Conservation (phyloP, 1,284 basidiomycete species). For the Singerocomus inundabilis region DNA sequence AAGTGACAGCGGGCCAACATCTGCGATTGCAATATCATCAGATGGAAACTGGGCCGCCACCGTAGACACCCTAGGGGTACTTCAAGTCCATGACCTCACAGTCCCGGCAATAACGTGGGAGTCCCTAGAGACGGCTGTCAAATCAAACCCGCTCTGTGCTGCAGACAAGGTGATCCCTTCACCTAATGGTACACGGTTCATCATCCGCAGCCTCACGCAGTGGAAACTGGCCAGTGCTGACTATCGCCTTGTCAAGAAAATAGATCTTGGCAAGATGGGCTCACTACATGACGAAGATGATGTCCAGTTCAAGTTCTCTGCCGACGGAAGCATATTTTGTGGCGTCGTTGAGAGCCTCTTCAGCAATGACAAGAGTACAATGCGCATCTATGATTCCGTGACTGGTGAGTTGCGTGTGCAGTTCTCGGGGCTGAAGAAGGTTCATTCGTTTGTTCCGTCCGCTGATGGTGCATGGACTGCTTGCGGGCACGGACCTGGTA, state of each 20-base stretch:
- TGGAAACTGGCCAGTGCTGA: constrained; percentile 14
- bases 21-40: constrained; percentile 11
- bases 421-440: constrained; percentile 15
- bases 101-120: constrained; percentile 11
- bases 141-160: not conserved
- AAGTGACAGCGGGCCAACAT: not conserved
- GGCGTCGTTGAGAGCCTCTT: constrained; percentile 1
- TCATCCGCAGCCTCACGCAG: not conserved
- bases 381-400: constrained; percentile 14
- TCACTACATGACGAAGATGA: not conserved
- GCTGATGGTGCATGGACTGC: constrained; percentile 11
- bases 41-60: constrained; percentile 20
- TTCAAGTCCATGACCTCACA: constrained; percentile 16
- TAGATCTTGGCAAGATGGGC: constrained; percentile 8
- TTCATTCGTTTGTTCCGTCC: constrained; percentile 10
- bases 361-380: constrained; percentile 8
- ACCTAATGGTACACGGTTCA: constrained; percentile 13
- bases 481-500: constrained; percentile 10
- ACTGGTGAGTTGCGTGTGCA: constrained; percentile 11
- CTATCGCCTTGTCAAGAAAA: constrained; percentile 8
- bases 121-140: not conserved
- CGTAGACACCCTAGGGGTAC: constrained; percentile 1
- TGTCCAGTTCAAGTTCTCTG: constrained; percentile 15
- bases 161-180: constrained; percentile 1
- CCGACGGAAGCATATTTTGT: constrained; percentile 11